Evolutionary conservation across 2,329 filamentous ascomycete genomes (phyloP).

Genomic region (Beauveria sp.): DNA sequence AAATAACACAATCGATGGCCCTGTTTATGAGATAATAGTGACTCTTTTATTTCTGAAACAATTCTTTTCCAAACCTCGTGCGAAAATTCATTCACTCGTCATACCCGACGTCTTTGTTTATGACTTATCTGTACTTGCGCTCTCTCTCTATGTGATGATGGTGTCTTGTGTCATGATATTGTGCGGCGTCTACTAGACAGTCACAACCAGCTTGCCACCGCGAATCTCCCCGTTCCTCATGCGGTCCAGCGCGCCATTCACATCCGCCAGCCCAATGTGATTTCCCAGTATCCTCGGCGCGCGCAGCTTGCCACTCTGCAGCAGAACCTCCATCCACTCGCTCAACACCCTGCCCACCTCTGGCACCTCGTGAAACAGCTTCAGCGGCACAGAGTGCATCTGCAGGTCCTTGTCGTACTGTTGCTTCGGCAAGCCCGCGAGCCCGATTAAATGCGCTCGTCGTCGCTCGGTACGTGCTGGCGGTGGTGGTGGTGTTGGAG

Average conservation of each 20-base stretch:
- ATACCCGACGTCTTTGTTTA: too few relatives aligned
- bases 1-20: too few relatives aligned
- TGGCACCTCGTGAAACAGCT: slow-evolving; percentile 63
- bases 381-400: slow-evolving; percentile 65
- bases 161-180: too few relatives aligned
- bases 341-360: slow-evolving; percentile 55
- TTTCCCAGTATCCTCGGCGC: slow-evolving; percentile 60
- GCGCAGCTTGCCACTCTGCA: slow-evolving; percentile 44
- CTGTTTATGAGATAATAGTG: too few relatives aligned
- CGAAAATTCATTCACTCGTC: too few relatives aligned
- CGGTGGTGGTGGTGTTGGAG: slow-evolving; percentile 25
- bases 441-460: slow-evolving; percentile 51
- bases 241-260: slow-evolving; percentile 61
- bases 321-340: slow-evolving; percentile 59
- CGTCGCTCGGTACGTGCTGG: slow-evolving; percentile 12
- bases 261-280: slow-evolving; percentile 53
- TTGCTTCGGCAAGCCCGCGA: slow-evolving; percentile 62
- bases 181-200: not conserved
- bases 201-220: slow-evolving; percentile 61
- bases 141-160: not conserved
- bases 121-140: not conserved
- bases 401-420: slow-evolving; percentile 34
- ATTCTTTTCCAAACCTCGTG: too few relatives aligned
- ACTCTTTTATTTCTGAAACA: too few relatives aligned
- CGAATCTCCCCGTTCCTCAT: slow-evolving; percentile 59